A percentile compares a stretch with the other conserved stretches of the same genome.
phyloP scores from a whole-genome alignment of 1,139 yeast genomes.

The Saccharomyces hybrid region DNA sequence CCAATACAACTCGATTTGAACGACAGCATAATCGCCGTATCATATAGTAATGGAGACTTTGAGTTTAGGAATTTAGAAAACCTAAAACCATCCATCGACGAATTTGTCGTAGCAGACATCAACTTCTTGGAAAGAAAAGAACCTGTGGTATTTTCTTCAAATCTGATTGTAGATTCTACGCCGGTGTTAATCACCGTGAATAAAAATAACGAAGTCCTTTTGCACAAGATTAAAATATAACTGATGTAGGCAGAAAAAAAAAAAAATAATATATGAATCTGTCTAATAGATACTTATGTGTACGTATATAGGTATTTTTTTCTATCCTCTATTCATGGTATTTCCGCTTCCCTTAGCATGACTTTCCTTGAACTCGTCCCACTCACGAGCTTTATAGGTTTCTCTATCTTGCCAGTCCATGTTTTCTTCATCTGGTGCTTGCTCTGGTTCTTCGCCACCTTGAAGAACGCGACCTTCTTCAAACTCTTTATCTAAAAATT shows the following conservation, averaged over 20 bases:
- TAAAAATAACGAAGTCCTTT: neutral
- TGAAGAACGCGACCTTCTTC: constrained; percentile 73
- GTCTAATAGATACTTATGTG: neutral
- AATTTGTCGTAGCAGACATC: neutral
- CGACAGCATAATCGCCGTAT: neutral
- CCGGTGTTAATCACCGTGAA: neutral
- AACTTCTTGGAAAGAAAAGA: neutral
- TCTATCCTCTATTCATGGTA: constrained; percentile 72
- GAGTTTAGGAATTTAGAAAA: neutral
- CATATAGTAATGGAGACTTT: neutral
- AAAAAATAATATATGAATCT: neutral
- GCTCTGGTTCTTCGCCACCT: constrained; percentile 39
- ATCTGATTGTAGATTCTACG: neutral
- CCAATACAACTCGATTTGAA: neutral
- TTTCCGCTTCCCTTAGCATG: constrained; percentile 88
- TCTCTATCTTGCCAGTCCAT: constrained; percentile 41
- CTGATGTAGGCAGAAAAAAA: neutral
- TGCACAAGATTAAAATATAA: neutral
- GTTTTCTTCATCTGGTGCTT: constrained; percentile 45
- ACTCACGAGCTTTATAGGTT: constrained; percentile 61
- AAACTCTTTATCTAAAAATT: constrained; percentile 76
- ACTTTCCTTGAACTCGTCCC: constrained; percentile 91
- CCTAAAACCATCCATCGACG: neutral
- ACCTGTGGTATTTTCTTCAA: neutral
- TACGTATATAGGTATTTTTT: neutral